Evolutionary conservation across 108 stramenopile genomes (phyloP).

Genomic region (Fistulifera pelliculosa): DNA sequence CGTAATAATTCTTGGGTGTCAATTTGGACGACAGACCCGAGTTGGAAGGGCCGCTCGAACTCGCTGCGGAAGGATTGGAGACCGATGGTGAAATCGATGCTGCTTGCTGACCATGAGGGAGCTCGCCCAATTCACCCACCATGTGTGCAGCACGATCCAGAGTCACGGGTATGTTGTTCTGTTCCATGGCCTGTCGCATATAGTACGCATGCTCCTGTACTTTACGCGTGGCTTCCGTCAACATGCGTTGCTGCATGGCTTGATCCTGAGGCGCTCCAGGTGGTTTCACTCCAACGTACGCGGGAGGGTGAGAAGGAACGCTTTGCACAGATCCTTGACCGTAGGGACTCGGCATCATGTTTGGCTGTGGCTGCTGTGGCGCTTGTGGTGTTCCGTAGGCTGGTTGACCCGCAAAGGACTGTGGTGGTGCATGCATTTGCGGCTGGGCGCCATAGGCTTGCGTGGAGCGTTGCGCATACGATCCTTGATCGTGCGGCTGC

Average conservation of each 20-base stretch:
- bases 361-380: slow-evolving; percentile 19
- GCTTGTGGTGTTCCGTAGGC: slow-evolving; percentile 9
- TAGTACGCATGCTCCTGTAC: slow-evolving; percentile 64
- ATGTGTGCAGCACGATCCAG: slow-evolving; percentile 80
- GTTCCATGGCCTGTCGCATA: slow-evolving; percentile 80
- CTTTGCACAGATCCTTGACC: background rate
- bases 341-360: slow-evolving; percentile 1
- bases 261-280: slow-evolving; percentile 8
- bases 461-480: slow-evolving; percentile 8
- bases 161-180: slow-evolving; percentile 54
- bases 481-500: slow-evolving; percentile 13
- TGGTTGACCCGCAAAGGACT: background rate
- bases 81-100: slow-evolving; percentile 19
- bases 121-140: slow-evolving; percentile 90
- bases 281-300: background rate
- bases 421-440: slow-evolving; percentile 9
- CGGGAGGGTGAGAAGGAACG: too few species aligned
- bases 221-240: slow-evolving; percentile 49
- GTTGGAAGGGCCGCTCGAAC: slow-evolving; percentile 21
- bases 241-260: slow-evolving; percentile 38
- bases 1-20: slow-evolving; percentile 96
- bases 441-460: slow-evolving; percentile 6
- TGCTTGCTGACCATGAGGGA: slow-evolving; percentile 38
- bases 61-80: slow-evolving; percentile 13
- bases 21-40: slow-evolving; percentile 45